phyloP scores from a whole-genome alignment of 2,329 filamentous ascomycete genomes.

The Fusarium neocosmosporiellum region DNA sequence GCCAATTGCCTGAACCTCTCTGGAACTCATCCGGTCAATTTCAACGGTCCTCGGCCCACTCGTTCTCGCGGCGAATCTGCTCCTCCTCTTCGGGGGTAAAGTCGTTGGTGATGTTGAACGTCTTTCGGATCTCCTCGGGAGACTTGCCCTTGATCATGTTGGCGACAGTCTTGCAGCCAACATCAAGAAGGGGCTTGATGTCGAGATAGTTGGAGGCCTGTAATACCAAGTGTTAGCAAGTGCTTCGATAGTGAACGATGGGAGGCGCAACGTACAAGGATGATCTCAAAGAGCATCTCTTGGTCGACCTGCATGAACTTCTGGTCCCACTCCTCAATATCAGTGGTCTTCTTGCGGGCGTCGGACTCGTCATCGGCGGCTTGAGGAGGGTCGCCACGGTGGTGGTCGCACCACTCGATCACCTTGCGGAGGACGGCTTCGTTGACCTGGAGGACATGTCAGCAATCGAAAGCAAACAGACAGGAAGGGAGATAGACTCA shows the following conservation, averaged over 20 bases:
- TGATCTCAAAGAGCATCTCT: slow-evolving; percentile 99
- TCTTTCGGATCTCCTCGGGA: slow-evolving; percentile 98
- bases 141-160: slow-evolving; percentile 99
- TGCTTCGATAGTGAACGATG: background rate
- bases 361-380: slow-evolving; percentile 90
- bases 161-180: slow-evolving; percentile 98
- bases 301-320: slow-evolving; percentile 99
- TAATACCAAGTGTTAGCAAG: slow-evolving; percentile 34
- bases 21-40: background rate
- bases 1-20: slow-evolving; percentile 28
- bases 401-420: slow-evolving; percentile 97
- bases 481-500: slow-evolving; percentile 51
- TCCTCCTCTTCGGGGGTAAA: slow-evolving; percentile 99
- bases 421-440: slow-evolving; percentile 95
- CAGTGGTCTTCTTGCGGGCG: slow-evolving; percentile 96
- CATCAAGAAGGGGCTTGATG: slow-evolving; percentile 97
- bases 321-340: slow-evolving; percentile 99
- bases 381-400: slow-evolving; percentile 87
- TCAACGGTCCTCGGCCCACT: slow-evolving; percentile 89
- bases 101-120: slow-evolving; percentile 99
- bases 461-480: slow-evolving; percentile 18
- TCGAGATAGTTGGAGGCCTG: slow-evolving; percentile 98
- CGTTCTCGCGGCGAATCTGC: slow-evolving; percentile 92
- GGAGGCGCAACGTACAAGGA: slow-evolving; percentile 73
- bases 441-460: slow-evolving; percentile 73